phyloP scores from a whole-genome alignment of 495 filamentous ascomycete genomes.

The Neurospora cerealis region DNA sequence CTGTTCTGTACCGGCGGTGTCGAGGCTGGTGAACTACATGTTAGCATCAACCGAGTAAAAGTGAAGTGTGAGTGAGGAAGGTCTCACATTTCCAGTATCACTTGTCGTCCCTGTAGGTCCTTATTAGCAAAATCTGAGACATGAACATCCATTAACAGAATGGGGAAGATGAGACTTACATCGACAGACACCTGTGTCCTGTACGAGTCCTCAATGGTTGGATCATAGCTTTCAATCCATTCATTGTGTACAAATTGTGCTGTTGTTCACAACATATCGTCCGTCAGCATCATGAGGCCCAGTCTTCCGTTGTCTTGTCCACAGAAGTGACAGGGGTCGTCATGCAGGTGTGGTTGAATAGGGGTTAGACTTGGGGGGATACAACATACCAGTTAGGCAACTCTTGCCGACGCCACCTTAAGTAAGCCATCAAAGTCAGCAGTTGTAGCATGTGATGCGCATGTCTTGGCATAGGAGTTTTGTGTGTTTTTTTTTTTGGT shows the following conservation, averaged over 20 bases:
- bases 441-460: conserved; percentile 19
- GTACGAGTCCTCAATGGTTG: conserved; percentile 95
- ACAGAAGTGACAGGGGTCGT: conserved; percentile 1
- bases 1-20: conserved; percentile 96
- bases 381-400: conserved; percentile 79
- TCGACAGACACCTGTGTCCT: conserved; percentile 90
- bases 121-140: not conserved
- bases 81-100: conserved; percentile 85
- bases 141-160: too few relatives aligned
- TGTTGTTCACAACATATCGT: conserved; percentile 28
- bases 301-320: not conserved
- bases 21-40: conserved; percentile 48
- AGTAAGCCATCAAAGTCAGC: conserved; percentile 20
- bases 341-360: conserved; percentile 7
- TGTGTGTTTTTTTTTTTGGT: not conserved
- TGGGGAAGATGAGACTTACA: conserved; percentile 42
- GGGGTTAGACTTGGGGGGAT: conserved; percentile 1
- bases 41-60: conserved; percentile 3
- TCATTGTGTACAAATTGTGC: conserved; percentile 99
- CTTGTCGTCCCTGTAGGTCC: conserved; percentile 70
- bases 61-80: not conserved
- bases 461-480: conserved; percentile 4
- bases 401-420: conserved; percentile 95
- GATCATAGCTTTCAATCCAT: conserved; percentile 98
- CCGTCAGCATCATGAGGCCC: conserved; percentile 7